A percentile compares a stretch with the other conserved stretches of the same genome.
Conservation (phyloP, 805 yeast genomes). For the Ogataea populi-albae region DNA sequence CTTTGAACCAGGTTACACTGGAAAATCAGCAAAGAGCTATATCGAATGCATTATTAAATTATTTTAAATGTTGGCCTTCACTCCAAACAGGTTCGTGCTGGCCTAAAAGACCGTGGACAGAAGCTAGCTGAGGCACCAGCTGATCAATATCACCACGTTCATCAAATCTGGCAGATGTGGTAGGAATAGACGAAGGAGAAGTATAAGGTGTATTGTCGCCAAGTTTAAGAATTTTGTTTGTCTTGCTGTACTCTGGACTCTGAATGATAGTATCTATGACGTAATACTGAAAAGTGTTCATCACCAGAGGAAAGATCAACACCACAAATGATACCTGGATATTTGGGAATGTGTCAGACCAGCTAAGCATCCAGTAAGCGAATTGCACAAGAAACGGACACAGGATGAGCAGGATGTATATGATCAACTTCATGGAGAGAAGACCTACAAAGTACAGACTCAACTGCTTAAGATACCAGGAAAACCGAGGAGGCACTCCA, state of each 20-base stretch:
- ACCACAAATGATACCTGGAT: slow-evolving; percentile 85
- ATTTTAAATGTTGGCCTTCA: slow-evolving; percentile 2
- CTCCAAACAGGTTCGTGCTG: slow-evolving; percentile 2
- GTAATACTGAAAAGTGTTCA: slow-evolving; percentile 72
- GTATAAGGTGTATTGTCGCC: too few relatives aligned
- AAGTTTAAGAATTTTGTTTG: slow-evolving; percentile 15
- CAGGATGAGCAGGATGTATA: slow-evolving; percentile 54
- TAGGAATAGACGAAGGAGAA: too few relatives aligned
- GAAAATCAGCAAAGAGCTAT: not conserved
- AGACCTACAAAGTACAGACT: slow-evolving; percentile 62
- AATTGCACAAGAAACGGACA: slow-evolving; percentile 67
- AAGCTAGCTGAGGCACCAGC: too few relatives aligned
- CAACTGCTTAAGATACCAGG: slow-evolving; percentile 71
- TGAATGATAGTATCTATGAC: slow-evolving; percentile 74
- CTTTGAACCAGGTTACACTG: too few relatives aligned
- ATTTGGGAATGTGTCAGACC: slow-evolving; percentile 79
- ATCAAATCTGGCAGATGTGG: too few relatives aligned
- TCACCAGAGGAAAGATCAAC: slow-evolving; percentile 71
- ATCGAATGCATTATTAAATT: not conserved
- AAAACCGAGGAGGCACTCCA: slow-evolving; percentile 61
- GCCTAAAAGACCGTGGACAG: slow-evolving; percentile 3
- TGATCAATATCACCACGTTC: too few relatives aligned
- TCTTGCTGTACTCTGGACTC: slow-evolving; percentile 41
- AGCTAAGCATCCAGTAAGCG: slow-evolving; percentile 73
- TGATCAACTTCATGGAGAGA: slow-evolving; percentile 53